Base-by-base conservation (phyloP, 768 basidiomycete species). In the Boletus vermiculosoides region DNA sequence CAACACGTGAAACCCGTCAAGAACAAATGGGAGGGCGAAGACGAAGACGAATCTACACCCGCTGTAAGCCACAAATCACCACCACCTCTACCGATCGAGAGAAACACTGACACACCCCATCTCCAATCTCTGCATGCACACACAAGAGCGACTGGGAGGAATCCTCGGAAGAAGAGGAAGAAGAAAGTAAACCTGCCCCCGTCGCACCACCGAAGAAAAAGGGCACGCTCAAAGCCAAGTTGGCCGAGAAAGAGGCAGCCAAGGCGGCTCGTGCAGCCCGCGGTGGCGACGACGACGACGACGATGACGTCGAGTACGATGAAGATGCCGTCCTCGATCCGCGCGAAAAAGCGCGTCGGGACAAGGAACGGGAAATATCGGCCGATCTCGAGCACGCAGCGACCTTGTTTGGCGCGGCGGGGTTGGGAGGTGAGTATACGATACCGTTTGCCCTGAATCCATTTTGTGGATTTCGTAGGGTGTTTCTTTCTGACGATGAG, bases 91-190 rank as follows among this genome's bases (percentile, higher is more conserved):
- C 20, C 11, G 31, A 55, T 44, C 40, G 9, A 23, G 46, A 16
- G 2, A 34, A 15, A 28, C 42, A n/a, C 56, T 65, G 11, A 66
- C 54, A n/a, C 25, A n/a, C 50, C 9, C 30, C 0, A 20, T 18
- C 33, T 23, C 20, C 22, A 13, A 2, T 34, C 42, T 11, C 9
- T 25, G 3, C 25, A 28, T 28, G 33, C 40, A 3, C 15, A 5
- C 13, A 33, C 65, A 96, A 39, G 93, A 94, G 92, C 73, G 95
- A 97, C 73, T 98, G 96, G 96, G 95, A 98, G 64, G 90, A 79
- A 34, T 89, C 89, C 1, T 86, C 86, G 8, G 84, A 83, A 7
- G 87, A 88, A 39, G 92, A 88, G 39, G 92, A 92, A 52, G 83
- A 85, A 12, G 83, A 85, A 3, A 77, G 76, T 58, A 74, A 81